phyloP scores from a whole-genome alignment of 2,329 filamentous ascomycete genomes.

The Coniochaeta pulveracea region DNA sequence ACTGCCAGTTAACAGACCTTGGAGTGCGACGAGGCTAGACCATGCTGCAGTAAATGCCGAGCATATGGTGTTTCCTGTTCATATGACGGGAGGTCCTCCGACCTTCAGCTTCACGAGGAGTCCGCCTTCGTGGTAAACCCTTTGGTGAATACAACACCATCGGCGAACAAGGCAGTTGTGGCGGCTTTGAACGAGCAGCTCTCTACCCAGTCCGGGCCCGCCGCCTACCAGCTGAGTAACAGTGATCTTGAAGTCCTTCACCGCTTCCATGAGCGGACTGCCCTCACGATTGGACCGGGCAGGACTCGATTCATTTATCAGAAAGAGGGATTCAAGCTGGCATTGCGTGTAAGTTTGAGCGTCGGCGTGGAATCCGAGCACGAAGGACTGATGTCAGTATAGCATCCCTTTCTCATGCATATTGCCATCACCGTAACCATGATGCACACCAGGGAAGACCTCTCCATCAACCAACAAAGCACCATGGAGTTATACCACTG shows the following conservation, averaged over 20 bases:
- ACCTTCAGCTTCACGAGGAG: constrained; percentile 20
- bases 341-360: constrained; percentile 25
- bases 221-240: constrained; percentile 15
- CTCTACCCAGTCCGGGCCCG: constrained; percentile 6
- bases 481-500: constrained; percentile 30
- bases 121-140: constrained; percentile 11
- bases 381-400: constrained; percentile 4
- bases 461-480: constrained; percentile 13
- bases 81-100: constrained; percentile 22
- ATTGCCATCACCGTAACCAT: constrained; percentile 37
- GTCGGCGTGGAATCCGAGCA: not conserved
- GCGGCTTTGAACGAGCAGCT: constrained; percentile 11
- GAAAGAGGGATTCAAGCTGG: constrained; percentile 23
- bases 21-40: constrained; percentile 43
- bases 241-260: constrained; percentile 23
- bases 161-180: constrained; percentile 9
- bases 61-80: constrained; percentile 35
- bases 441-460: constrained; percentile 33
- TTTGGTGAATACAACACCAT: constrained; percentile 9
- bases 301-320: constrained; percentile 21
- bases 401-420: constrained; percentile 43
- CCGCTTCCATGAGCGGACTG: constrained; percentile 29
- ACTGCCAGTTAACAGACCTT: too few species aligned
- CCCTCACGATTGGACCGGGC: constrained; percentile 25
- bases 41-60: constrained; percentile 34